These are phyloP conservation scores for Lactarius sanguifluus DNA, from an alignment of 768 basidiomycete species.

Conservation along the genomic window DNA sequence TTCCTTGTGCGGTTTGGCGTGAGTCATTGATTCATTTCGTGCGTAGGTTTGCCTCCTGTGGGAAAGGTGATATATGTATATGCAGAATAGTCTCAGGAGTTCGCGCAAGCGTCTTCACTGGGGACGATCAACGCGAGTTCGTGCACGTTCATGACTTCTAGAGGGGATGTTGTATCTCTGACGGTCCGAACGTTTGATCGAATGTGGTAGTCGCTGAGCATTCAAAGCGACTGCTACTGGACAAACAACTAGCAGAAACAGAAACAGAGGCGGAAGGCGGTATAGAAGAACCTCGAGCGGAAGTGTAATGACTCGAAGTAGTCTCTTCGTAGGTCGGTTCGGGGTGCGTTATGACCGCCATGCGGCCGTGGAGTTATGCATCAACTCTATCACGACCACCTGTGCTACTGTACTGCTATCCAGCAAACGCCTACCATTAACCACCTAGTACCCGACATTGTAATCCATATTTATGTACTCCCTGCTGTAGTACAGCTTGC, in stretches of 20 bases:
- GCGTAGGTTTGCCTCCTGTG: too few relatives aligned
- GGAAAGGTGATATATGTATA: too few relatives aligned
- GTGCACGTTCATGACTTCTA: too few relatives aligned
- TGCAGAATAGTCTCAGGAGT: too few relatives aligned
- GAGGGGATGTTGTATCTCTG: too few relatives aligned
- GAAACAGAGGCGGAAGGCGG: background rate
- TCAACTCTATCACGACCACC: background rate
- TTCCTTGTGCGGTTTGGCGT: too few relatives aligned
- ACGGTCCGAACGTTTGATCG: too few relatives aligned
- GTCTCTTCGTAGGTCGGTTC: background rate
- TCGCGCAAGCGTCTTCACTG: too few relatives aligned
- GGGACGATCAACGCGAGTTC: too few relatives aligned
- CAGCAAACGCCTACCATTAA: background rate
- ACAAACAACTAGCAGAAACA: background rate
- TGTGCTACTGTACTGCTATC: background rate
- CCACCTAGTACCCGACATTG: background rate
- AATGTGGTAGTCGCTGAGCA: background rate
- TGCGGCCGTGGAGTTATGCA: background rate
- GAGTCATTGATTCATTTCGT: too few relatives aligned
- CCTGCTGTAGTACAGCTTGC: slow-evolving; percentile 42
- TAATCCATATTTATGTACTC: slow-evolving; percentile 16
- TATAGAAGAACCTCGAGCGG: background rate
- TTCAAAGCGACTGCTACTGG: background rate
- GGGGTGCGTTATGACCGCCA: background rate
- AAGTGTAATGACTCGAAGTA: background rate